Evolutionary conservation across 441 rosid genomes (phyloP).

Genomic region (Mallotus japonicus): DNA sequence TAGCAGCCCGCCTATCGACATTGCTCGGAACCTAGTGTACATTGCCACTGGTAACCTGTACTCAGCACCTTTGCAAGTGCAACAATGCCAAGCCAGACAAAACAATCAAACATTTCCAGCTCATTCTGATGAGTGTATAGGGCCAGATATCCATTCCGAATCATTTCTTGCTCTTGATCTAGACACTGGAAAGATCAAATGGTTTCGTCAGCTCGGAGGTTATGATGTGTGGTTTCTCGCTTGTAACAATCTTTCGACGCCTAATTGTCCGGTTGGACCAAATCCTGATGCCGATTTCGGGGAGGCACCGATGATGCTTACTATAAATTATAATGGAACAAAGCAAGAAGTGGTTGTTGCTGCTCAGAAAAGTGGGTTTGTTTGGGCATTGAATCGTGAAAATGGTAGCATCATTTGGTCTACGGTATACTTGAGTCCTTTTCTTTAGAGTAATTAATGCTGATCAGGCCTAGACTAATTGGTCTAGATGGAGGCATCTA

Average conservation of each 20-base stretch:
- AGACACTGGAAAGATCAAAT: conserved; percentile 33
- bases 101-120: conserved; percentile 37
- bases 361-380: conserved; percentile 45
- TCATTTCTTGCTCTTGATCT: conserved; percentile 35
- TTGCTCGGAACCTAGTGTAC: conserved; percentile 34
- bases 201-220: conserved; percentile 43
- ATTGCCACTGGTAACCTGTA: conserved; percentile 47
- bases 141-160: conserved; percentile 33
- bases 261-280: conserved; percentile 45
- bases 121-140: conserved; percentile 36
- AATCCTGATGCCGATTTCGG: conserved; percentile 47
- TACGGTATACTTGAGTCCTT: conserved; percentile 21
- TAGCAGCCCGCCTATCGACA: conserved; percentile 44
- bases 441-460: no score
- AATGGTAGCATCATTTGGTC: conserved; percentile 37
- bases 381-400: conserved; percentile 34
- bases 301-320: conserved; percentile 39
- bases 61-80: conserved; percentile 35
- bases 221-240: conserved; percentile 38
- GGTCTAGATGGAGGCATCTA: no score
- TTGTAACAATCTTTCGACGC: conserved; percentile 31
- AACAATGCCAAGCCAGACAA: conserved; percentile 36
- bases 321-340: background rate
- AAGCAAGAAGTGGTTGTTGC: conserved; percentile 28
- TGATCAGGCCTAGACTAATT: no score